Percentiles rank a stretch among this genome's conserved stretches.
These are phyloP conservation scores for Crithidia expoeki DNA, from an alignment of 208 protist genomes.

Conservation along the genomic window DNA sequence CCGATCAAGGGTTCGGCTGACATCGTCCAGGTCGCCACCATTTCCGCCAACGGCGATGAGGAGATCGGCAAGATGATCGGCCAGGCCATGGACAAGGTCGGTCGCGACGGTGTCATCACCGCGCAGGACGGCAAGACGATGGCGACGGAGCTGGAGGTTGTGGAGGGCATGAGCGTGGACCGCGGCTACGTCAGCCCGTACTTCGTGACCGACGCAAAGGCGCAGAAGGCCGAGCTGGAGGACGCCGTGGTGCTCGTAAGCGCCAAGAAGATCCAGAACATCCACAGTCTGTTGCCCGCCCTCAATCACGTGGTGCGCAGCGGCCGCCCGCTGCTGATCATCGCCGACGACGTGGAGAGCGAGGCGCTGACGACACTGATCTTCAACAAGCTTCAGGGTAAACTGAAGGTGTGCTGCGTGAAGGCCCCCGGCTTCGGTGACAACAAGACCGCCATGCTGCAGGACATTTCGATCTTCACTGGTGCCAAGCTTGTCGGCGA, in stretches of 20 bases:
- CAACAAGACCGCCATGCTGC: conserved; percentile 96
- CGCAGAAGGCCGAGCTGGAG: conserved; percentile 95
- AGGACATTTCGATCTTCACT: conserved; percentile 99
- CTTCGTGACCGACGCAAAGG: conserved; percentile 99
- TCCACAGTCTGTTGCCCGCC: conserved; percentile 89
- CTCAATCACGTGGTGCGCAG: conserved; percentile 89
- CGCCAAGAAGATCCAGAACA: conserved; percentile 95
- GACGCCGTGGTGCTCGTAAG: conserved; percentile 96
- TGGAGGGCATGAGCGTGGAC: conserved; percentile 98
- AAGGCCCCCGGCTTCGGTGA: conserved; percentile 99
- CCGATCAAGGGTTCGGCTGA: conserved; percentile 95
- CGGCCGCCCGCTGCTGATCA: conserved; percentile 97
- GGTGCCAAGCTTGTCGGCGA: conserved; percentile 93
- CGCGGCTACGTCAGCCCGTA: conserved; percentile 98
- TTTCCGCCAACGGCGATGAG: conserved; percentile 99
- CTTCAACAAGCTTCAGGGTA: conserved; percentile 88
- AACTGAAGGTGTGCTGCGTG: conserved; percentile 91
- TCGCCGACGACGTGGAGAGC: conserved; percentile 99
- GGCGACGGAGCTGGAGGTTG: conserved; percentile 97
- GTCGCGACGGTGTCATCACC: conserved; percentile 99
- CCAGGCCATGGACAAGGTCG: conserved; percentile 98
- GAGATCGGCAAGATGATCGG: conserved; percentile 98
- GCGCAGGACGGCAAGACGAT: conserved; percentile 99
- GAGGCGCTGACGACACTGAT: conserved; percentile 95
- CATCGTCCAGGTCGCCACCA: conserved; percentile 98